Base-by-base conservation (phyloP, 1,284 basidiomycete genomes). In the Rhodotorula sp. region DNA sequence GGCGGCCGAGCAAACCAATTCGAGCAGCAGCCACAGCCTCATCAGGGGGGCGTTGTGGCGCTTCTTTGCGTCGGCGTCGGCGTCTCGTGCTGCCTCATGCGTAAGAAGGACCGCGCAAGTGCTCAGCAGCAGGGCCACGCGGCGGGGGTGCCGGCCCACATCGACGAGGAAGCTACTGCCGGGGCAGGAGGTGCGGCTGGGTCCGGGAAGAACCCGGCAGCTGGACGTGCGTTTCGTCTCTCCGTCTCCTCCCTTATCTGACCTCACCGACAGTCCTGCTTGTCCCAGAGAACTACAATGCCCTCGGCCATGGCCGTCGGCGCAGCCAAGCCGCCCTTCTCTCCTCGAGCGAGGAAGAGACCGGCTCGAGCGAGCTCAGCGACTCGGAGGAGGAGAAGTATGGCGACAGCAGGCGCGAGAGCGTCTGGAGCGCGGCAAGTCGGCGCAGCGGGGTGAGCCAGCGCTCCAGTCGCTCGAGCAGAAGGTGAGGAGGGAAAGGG, bases 381-480 rank as follows among this genome's bases (percentile, higher is more conserved):
- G 59, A 48, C 29, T 19, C 9, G 36, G 56, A 57, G 56, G 56
- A 57, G 37, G 56, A 57, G 56, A 34, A 39, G 53, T 54, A 54
- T 32, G 32, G 8, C 1, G n/a, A 27, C n/a, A 13, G 12, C 51
- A 32, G 56, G 9, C 25, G n/a, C 1, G 21, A n/a, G 6, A 58
- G 57, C n/a, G 37, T 19, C 25, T 12, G 25, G 12, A 57, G 56
- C 36, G 27, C 32, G 19, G 34, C 34, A 13, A 39, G 57, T 29
- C 15, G 41, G 41, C 29, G 29, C 41, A 44, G 57, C 29, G 36
- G 21, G 32, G 17, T 15, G 8, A 44, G 57, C 13, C 58, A 32
- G 58, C 41, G 58, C 17, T n/a, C 37, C 6, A 21, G 9, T 19
- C 27, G 36, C 22, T 27, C 21, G 36, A 29, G 60, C 34, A 51